Conservation (phyloP, 2,329 filamentous ascomycete species). For the Ophiocordyceps australis region DNA sequence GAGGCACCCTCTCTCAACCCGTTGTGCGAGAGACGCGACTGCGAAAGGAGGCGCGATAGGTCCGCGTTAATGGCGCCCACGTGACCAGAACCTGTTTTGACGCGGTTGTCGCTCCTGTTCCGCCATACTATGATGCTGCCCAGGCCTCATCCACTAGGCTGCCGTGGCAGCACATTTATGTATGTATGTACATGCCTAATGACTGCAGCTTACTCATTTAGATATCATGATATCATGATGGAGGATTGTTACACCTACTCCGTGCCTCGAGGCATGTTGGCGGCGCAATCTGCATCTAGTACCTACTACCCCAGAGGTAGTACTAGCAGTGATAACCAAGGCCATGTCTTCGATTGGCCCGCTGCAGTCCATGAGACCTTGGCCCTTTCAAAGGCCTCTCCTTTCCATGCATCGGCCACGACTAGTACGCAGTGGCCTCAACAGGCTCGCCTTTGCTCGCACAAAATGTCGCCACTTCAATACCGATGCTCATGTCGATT, state of each 20-base stretch:
- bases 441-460: constrained; percentile 12
- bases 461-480: constrained; percentile 20
- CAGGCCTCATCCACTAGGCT: too few species aligned
- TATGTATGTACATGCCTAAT: too few species aligned
- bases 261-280: too few species aligned
- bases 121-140: too few species aligned
- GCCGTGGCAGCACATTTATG: too few species aligned
- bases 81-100: too few species aligned
- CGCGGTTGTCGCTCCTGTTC: too few species aligned
- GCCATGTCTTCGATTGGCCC: constrained; percentile 5
- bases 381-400: neutral
- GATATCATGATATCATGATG: too few species aligned
- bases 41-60: constrained; percentile 10
- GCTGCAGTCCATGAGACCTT: neutral
- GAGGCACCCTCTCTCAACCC: too few species aligned
- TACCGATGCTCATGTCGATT: constrained; percentile 30
- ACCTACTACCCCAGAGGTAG: constrained; percentile 1
- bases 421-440: constrained; percentile 17
- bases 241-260: too few species aligned
- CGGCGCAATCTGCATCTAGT: too few species aligned
- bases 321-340: constrained; percentile 2
- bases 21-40: constrained; percentile 21
- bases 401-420: constrained; percentile 22
- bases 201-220: too few species aligned
- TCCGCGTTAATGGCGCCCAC: constrained; percentile 20